Percentiles rank a stretch among this genome's conserved stretches.
phyloP scores from a whole-genome alignment of 1,284 basidiomycete species.

The Ceratobasidium theobromae region DNA sequence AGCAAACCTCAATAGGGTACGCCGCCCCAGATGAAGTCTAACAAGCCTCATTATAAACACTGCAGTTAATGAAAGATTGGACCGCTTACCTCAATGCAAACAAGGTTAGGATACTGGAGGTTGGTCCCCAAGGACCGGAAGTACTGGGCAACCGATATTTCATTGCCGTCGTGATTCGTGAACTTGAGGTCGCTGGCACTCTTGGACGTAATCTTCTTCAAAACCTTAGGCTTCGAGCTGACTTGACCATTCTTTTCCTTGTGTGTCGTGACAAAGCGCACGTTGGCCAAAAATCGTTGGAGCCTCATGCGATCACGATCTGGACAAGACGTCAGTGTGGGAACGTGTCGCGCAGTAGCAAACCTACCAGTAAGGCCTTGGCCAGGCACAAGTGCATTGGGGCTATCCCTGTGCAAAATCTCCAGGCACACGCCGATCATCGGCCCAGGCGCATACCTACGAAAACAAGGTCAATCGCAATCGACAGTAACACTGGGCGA shows the following conservation, averaged over 20 bases:
- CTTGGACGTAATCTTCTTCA: conserved; percentile 56
- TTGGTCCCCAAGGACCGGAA: conserved; percentile 21
- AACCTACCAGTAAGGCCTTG: conserved; percentile 7
- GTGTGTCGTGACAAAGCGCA: conserved; percentile 52
- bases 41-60: not conserved
- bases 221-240: conserved; percentile 45
- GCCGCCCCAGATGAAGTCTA: not conserved
- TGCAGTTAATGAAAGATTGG: too few species aligned
- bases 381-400: conserved; percentile 59
- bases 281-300: conserved; percentile 61
- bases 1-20: conserved; percentile 67
- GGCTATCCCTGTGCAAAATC: conserved; percentile 52
- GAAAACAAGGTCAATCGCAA: not conserved
- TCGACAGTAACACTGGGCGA: not conserved
- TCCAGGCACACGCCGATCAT: conserved; percentile 58
- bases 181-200: conserved; percentile 57
- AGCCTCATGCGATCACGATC: conserved; percentile 41
- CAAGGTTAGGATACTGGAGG: conserved; percentile 20
- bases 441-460: conserved; percentile 53
- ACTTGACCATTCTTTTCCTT: conserved; percentile 40
- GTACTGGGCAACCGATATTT: conserved; percentile 31
- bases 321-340: not conserved
- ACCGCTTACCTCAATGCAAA: conserved; percentile 31
- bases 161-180: conserved; percentile 42
- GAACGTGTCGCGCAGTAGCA: not conserved